Conservation (phyloP, 305 asterid genomes). For the Salvia sclarea region DNA sequence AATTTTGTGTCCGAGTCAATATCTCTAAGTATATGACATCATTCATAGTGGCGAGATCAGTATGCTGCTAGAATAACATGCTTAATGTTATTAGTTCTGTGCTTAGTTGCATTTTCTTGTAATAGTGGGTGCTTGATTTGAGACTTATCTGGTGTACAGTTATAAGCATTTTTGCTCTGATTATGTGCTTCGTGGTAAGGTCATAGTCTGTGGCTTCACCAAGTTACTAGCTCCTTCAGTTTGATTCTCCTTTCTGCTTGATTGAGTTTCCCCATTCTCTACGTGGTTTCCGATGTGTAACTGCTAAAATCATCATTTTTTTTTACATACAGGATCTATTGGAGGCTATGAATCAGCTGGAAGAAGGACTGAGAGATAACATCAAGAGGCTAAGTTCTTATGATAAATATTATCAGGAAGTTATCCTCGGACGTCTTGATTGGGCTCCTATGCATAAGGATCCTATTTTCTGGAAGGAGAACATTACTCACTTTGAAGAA, state of each 20-base stretch:
- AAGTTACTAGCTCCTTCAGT: not conserved
- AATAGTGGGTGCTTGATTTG: slow-evolving; percentile 13
- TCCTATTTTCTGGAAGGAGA: slow-evolving; percentile 84
- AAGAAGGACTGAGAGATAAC: slow-evolving; percentile 70
- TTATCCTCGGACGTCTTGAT: slow-evolving; percentile 90
- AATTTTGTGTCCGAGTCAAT: slow-evolving; percentile 2
- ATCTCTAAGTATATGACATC: slow-evolving; percentile 3
- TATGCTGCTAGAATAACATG: not conserved
- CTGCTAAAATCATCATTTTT: slow-evolving; percentile 14
- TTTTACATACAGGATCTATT: slow-evolving; percentile 64
- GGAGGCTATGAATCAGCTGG: slow-evolving; percentile 79
- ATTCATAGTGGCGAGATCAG: not conserved
- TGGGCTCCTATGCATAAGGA: slow-evolving; percentile 97
- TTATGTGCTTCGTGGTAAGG: slow-evolving; percentile 16
- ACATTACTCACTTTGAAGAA: slow-evolving; percentile 70
- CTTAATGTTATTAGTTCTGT: not conserved
- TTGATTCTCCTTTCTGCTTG: slow-evolving; percentile 20
- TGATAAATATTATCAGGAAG: slow-evolving; percentile 87
- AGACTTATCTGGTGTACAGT: slow-evolving; percentile 7
- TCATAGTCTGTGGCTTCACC: not conserved
- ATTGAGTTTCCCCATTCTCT: not conserved
- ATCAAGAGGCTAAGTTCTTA: slow-evolving; percentile 81
- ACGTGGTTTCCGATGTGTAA: slow-evolving; percentile 15
- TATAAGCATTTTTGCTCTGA: slow-evolving; percentile 10
- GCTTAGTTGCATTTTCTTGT: slow-evolving; percentile 1